Evolutionary conservation across 352 stramenopile species (phyloP), one percentile per base, ranked within the genome.

Genomic region (Globisporangium solare): DNA sequence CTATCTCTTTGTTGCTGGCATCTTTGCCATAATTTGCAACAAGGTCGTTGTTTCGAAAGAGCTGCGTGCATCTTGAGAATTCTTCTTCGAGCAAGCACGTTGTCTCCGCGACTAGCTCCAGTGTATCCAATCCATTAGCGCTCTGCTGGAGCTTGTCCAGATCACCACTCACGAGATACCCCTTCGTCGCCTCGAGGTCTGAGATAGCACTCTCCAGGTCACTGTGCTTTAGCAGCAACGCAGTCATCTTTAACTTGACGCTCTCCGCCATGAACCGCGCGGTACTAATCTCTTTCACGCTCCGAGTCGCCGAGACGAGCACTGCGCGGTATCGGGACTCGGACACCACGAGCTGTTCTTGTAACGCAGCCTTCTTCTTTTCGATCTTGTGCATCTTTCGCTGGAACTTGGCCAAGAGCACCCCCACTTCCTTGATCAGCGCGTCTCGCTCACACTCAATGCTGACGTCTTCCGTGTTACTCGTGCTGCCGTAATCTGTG

Each of bases 331-430:
- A 70, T 1, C 10, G 31, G 27, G 58, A 47, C 24, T 74, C 60
- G 1, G 66, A 64, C 8, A 52, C 39, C 12, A 68, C 55, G 0
- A 89, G 52, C 17, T 70, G 58, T 0, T 81, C 61, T 47, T 78
- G 63, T 0, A 71, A 20, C 0, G 41, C 10, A 18, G 61, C 74
- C 12, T 66, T 46, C 48, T 87, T 86, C 57, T 90, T 90, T 20
- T 74, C 75, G 12, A 69, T 52, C 56, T 75, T 81, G 24, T 76
- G 74, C 21, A 77, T 55, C 55, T 88, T 86, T 8, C 79, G 67
- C 47, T 86, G 75, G 0, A 70, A 35, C 48, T 70, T 68, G 14
- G 60, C 62, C 2, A 68, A 47, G 11, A 79, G 15, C 1, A 51
- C 31, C 2, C 61, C 61, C 1, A 51, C 39, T 8, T 79, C 59